Conservation (phyloP, 202 grass and related monocot genomes). For the Cymbopogon flexuosus region DNA sequence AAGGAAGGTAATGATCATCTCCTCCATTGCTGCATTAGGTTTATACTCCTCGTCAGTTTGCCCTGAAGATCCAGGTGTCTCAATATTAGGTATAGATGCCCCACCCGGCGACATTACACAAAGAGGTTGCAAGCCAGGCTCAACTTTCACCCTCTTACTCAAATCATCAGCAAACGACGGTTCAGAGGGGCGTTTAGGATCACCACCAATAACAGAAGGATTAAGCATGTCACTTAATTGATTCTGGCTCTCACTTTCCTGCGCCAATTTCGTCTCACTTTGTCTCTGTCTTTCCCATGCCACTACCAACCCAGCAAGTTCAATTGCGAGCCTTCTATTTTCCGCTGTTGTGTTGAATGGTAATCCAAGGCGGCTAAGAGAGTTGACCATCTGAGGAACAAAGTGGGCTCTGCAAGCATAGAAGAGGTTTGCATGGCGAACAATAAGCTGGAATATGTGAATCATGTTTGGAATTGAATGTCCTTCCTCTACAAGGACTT, state of each 20-base stretch:
- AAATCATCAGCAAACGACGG: slow-evolving; percentile 74
- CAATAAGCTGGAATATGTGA: slow-evolving; percentile 99
- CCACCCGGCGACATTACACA: slow-evolving; percentile 92
- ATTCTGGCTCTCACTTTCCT: slow-evolving; percentile 63
- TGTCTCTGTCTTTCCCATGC: slow-evolving; percentile 97
- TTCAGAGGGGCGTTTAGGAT: slow-evolving; percentile 61
- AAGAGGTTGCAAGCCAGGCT: slow-evolving; percentile 81
- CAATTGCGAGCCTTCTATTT: slow-evolving; percentile 91
- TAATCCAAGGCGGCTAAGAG: slow-evolving; percentile 89
- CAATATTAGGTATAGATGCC: slow-evolving; percentile 80
- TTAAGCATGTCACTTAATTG: slow-evolving; percentile 64
- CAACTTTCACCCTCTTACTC: slow-evolving; percentile 96
- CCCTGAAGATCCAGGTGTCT: slow-evolving; percentile 83
- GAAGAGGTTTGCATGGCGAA: slow-evolving; percentile 95
- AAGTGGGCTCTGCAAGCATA: slow-evolving; percentile 98
- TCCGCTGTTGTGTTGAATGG: slow-evolving; percentile 90
- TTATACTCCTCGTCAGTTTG: slow-evolving; percentile 97
- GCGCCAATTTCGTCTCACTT: slow-evolving; percentile 74
- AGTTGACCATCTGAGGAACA: slow-evolving; percentile 99
- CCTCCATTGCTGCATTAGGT: slow-evolving; percentile 99
- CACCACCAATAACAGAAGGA: slow-evolving; percentile 50
- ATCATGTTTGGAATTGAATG: slow-evolving; percentile 99
- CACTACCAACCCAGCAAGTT: slow-evolving; percentile 98
- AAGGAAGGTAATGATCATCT: slow-evolving; percentile 99
- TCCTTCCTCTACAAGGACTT: slow-evolving; percentile 96